A percentile compares a stretch with the other conserved stretches of the same genome.
Evolutionary conservation across 2,329 filamentous ascomycete species (phyloP).

Genomic region (Neurospora sp.): DNA sequence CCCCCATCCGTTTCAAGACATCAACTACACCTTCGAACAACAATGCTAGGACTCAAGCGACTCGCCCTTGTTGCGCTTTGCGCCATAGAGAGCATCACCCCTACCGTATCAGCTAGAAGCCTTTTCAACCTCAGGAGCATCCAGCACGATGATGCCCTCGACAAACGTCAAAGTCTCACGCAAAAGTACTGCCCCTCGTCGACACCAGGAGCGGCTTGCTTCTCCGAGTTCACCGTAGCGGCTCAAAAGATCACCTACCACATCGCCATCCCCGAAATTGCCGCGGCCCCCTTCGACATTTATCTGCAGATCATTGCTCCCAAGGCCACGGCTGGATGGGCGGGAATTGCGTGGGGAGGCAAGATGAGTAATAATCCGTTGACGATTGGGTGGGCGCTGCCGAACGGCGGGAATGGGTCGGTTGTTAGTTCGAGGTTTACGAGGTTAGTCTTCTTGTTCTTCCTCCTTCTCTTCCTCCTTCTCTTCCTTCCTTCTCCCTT

Average conservation of each 20-base stretch:
- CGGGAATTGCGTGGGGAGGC: slow-evolving; percentile 29
- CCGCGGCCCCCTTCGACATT: slow-evolving; percentile 25
- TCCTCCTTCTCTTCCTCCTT: not conserved
- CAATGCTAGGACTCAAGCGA: slow-evolving; percentile 6
- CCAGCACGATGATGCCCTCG: not conserved
- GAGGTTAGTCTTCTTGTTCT: slow-evolving; percentile 19
- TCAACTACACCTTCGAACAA: not conserved
- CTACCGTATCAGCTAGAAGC: not conserved
- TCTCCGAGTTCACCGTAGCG: slow-evolving; percentile 17
- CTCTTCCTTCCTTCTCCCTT: not conserved
- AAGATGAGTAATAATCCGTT: slow-evolving; percentile 29
- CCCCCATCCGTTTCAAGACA: not conserved
- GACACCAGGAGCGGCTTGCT: slow-evolving; percentile 14
- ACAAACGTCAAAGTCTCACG: slow-evolving; percentile 10
- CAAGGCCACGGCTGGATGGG: slow-evolving; percentile 25
- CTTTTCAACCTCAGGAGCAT: slow-evolving; percentile 1
- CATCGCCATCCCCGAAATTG: slow-evolving; percentile 23
- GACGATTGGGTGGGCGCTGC: slow-evolving; percentile 24
- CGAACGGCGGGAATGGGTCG: slow-evolving; percentile 22
- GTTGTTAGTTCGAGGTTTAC: slow-evolving; percentile 29
- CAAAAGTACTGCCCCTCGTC: slow-evolving; percentile 15
- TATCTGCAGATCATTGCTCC: slow-evolving; percentile 29
- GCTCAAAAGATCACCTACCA: slow-evolving; percentile 16
- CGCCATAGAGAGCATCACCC: not conserved
- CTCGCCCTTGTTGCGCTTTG: slow-evolving; percentile 8